These are phyloP conservation scores for Priceomyces carsonii DNA, from an alignment of 805 yeast genomes.

Conservation along the genomic window DNA sequence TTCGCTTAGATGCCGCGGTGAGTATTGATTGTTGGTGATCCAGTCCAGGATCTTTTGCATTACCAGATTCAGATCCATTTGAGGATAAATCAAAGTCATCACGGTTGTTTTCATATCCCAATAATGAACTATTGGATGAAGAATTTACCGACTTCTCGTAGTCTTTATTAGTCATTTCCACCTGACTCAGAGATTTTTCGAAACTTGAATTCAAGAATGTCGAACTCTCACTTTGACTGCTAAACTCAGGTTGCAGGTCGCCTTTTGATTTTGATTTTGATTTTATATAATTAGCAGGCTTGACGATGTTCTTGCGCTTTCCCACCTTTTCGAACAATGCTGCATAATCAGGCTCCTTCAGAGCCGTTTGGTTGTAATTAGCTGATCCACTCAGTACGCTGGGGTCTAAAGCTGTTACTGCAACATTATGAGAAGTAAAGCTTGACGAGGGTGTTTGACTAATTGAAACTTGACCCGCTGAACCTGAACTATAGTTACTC, in stretches of 20 bases:
- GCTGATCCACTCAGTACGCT: conserved; percentile 11
- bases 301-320: conserved; percentile 34
- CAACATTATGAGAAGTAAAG: conserved; percentile 3
- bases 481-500: conserved; percentile 2
- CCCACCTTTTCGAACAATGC: conserved; percentile 46
- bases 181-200: conserved; percentile 12
- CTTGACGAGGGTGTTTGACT: conserved; percentile 2
- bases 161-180: conserved; percentile 1
- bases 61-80: too few species aligned
- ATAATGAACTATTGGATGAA: conserved; percentile 10
- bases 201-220: conserved; percentile 12
- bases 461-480: conserved; percentile 4
- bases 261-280: conserved; percentile 21
- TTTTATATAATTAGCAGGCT: conserved; percentile 22
- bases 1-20: conserved; percentile 38
- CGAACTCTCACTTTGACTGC: conserved; percentile 4
- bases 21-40: conserved; percentile 20
- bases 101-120: too few species aligned
- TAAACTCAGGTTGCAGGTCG: conserved; percentile 14
- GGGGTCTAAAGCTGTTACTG: conserved; percentile 12
- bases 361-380: conserved; percentile 8
- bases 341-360: conserved; percentile 40
- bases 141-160: conserved; percentile 11
- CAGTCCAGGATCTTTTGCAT: too few species aligned
- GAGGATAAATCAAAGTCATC: too few species aligned